A percentile compares a stretch with the other conserved stretches of the same genome.
phyloP scores from a whole-genome alignment of 306 rosid species.

The Inga oerstediana region DNA sequence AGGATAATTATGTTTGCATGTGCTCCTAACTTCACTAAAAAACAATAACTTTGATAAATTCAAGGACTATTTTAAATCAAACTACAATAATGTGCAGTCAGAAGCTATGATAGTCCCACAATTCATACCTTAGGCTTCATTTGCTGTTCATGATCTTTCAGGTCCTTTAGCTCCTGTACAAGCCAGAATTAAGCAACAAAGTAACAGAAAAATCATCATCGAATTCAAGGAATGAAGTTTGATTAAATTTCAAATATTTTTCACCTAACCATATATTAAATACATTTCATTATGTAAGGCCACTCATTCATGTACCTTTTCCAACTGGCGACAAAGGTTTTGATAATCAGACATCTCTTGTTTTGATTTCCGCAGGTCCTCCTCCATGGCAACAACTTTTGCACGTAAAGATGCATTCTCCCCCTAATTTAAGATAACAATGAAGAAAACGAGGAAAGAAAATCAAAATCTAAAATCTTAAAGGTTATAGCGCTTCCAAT shows the following conservation, averaged over 20 bases:
- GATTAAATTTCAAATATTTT: neutral
- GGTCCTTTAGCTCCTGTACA: conserved; percentile 82
- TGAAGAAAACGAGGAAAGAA: conserved; percentile 19
- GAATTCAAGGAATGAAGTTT: conserved; percentile 26
- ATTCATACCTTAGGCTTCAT: conserved; percentile 84
- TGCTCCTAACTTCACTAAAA: conserved; percentile 1
- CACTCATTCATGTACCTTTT: conserved; percentile 58
- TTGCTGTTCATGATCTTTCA: conserved; percentile 80
- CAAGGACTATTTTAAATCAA: conserved; percentile 9
- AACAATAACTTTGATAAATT: conserved; percentile 12
- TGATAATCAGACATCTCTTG: conserved; percentile 70
- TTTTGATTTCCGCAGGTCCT: conserved; percentile 77
- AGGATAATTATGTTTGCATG: neutral
- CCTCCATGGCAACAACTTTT: conserved; percentile 76
- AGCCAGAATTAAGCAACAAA: conserved; percentile 40
- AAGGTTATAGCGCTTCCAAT: conserved; percentile 6
- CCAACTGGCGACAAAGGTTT: conserved; percentile 56
- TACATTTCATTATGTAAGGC: neutral
- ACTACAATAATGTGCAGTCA: neutral
- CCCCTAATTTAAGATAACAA: conserved; percentile 59
- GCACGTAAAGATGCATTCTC: conserved; percentile 70
- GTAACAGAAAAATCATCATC: conserved; percentile 29
- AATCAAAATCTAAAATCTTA: neutral
- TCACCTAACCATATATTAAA: conserved; percentile 3
- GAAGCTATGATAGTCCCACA: conserved; percentile 32